These are phyloP conservation scores for Sicyos baderoa DNA, from an alignment of 306 rosid genomes.

Conservation along the genomic window DNA sequence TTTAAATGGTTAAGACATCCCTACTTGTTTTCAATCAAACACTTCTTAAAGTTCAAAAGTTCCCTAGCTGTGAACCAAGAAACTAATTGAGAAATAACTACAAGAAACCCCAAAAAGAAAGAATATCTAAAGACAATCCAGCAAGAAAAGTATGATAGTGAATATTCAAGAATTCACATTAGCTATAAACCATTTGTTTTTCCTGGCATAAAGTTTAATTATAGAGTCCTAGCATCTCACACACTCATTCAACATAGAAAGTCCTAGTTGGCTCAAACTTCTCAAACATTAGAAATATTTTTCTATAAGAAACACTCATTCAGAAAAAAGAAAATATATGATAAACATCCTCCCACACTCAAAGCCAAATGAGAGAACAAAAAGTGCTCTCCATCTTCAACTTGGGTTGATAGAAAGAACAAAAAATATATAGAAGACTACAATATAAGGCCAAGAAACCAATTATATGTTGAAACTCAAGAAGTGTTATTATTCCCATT, in stretches of 20 bases:
- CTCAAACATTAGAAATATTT: not conserved
- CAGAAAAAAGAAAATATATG: not conserved
- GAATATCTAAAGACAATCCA: not conserved
- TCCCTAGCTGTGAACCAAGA: not conserved
- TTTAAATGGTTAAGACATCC: not conserved
- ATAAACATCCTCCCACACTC: not conserved
- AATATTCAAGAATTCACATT: not conserved
- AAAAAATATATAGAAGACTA: not conserved
- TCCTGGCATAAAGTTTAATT: not conserved
- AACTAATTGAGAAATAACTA: not conserved
- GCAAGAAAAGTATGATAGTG: not conserved
- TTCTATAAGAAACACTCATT: not conserved
- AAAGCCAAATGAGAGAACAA: not conserved
- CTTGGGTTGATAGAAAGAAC: not conserved
- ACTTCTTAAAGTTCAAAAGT: not conserved
- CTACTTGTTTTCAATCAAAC: not conserved
- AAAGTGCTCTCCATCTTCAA: not conserved
- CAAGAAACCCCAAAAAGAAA: not conserved
- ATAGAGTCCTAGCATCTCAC: slow-evolving; percentile 1
- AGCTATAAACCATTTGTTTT: slow-evolving; percentile 2
- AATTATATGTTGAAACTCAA: not conserved
- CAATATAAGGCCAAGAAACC: slow-evolving; percentile 11
- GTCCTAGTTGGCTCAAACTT: not conserved
- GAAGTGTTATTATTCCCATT: not conserved
- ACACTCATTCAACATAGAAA: slow-evolving; percentile 4